Base-by-base conservation (phyloP, 2,329 filamentous ascomycete genomes). In the Penicillium sp. region DNA sequence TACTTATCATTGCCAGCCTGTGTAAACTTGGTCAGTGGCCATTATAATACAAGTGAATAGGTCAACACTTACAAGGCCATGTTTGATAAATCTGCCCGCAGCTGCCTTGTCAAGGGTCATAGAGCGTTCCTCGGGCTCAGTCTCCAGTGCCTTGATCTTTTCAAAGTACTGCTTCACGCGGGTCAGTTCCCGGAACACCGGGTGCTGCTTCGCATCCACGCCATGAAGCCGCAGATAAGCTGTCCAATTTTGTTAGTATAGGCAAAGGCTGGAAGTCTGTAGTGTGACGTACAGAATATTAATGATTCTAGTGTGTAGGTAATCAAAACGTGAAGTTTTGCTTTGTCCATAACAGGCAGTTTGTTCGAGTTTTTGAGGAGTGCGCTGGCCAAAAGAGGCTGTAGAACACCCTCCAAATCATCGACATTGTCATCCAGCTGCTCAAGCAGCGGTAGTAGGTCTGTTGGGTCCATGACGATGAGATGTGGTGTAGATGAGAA, bases 251-350 rank as follows among this genome's bases (percentile, higher is more conserved):
- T 2, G 36, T 55, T 23, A 55, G 52, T 49, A 36, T 55, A 33
- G 59, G 45, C 25, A 39, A 43, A 51, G 40, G 5, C 44, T 31
- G 15, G 47, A 60, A 34, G 15, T 2, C 19, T 31, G 5, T 11
- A 50, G 15, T 15, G 13, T 33, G 21, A 70, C 84, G 61, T 76
- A 92, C 90, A 89, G 75, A 96, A 97, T 8, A 99, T 78, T 10
- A 96, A 79, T 0, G 92, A 95, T 70, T 97, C 93, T 61, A 99
- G 87, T 0, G 92, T 84, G 73, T 97, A 99, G 19, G 91, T 89
- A 50, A 88, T 82, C 21, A 96, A 81, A n/a, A 94, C 87, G 71
- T 95, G 91, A 58, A 97, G 86, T 77, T 97, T 97, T 8, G 94
- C 92, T 78, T 91, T 92, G 79, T 97, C 93, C 59, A 99, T 82